Conservation (phyloP, 2,329 filamentous ascomycete genomes). For the Penicillium sp. region DNA sequence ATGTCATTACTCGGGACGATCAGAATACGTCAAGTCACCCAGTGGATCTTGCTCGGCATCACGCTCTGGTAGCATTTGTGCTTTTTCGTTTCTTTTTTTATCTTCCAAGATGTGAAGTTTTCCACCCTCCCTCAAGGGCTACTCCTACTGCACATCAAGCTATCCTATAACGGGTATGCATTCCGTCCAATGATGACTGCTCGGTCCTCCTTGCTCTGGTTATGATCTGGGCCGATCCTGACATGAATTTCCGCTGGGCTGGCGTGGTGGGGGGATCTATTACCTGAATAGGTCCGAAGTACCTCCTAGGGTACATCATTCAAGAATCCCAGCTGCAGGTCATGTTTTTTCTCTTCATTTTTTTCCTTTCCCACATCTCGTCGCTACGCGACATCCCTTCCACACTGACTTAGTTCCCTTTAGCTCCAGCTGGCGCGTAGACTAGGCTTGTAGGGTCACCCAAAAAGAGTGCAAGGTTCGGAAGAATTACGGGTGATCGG, state of each 20-base stretch:
- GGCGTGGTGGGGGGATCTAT: neutral
- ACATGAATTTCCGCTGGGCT: neutral
- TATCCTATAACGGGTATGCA: neutral
- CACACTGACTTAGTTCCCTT: neutral
- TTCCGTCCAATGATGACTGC: conserved; percentile 8
- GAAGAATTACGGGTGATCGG: conserved; percentile 19
- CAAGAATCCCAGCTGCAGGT: neutral
- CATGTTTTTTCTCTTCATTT: neutral
- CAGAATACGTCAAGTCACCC: conserved; percentile 20
- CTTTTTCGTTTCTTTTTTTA: neutral
- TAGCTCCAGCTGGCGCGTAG: conserved; percentile 1
- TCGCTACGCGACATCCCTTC: conserved; percentile 7
- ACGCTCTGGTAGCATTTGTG: neutral
- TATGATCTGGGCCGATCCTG: conserved; percentile 15
- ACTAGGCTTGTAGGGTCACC: conserved; percentile 7
- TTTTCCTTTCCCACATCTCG: neutral
- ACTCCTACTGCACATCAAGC: conserved; percentile 1
- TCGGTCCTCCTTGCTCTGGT: conserved; percentile 12
- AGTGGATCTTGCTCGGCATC: conserved; percentile 12
- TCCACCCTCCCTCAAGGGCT: neutral
- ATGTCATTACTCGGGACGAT: conserved; percentile 16
- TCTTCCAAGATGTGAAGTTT: neutral
- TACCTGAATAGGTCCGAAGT: neutral
- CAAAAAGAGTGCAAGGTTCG: conserved; percentile 7
- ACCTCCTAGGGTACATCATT: neutral